These are phyloP conservation scores for Effrenium voratum DNA, from an alignment of 73 alveolate genomes.

Conservation along the genomic window DNA sequence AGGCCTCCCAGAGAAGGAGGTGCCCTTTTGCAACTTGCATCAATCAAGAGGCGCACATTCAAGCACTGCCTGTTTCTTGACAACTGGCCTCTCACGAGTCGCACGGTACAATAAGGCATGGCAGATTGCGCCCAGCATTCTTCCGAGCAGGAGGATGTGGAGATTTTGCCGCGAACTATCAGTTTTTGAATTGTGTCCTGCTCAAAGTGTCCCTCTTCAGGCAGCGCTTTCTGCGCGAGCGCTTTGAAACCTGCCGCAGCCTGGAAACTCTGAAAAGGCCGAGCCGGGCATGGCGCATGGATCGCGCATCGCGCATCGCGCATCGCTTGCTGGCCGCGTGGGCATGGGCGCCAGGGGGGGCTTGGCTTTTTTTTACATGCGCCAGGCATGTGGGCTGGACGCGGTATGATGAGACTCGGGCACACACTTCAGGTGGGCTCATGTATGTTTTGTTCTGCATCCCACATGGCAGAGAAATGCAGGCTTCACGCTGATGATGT, in stretches of 20 bases:
- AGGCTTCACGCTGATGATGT: conserved; percentile 74
- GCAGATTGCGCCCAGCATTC: too few relatives aligned
- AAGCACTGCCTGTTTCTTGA: too few relatives aligned
- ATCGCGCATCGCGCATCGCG: not conserved
- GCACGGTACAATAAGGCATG: too few relatives aligned
- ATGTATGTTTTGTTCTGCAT: too few relatives aligned
- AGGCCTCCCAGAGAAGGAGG: conserved; percentile 66
- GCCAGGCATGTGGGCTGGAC: conserved; percentile 40
- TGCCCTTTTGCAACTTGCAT: not conserved
- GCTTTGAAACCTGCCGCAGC: conserved; percentile 30
- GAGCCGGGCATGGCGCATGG: not conserved
- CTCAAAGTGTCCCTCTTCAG: not conserved
- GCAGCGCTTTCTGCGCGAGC: conserved; percentile 39
- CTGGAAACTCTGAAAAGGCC: conserved; percentile 33
- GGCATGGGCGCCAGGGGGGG: too few relatives aligned
- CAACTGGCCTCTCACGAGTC: too few relatives aligned
- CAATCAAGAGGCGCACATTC: not conserved
- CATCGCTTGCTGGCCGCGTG: too few relatives aligned
- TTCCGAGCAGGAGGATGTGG: too few relatives aligned
- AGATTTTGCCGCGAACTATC: too few relatives aligned
- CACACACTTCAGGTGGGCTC: not conserved
- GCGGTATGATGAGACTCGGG: conserved; percentile 30
- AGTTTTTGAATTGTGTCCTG: too few relatives aligned
- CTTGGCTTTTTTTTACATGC: too few relatives aligned
- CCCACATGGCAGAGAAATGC: too few relatives aligned